Base-by-base conservation (phyloP, 441 rosid species). In the Populus hybrid region DNA sequence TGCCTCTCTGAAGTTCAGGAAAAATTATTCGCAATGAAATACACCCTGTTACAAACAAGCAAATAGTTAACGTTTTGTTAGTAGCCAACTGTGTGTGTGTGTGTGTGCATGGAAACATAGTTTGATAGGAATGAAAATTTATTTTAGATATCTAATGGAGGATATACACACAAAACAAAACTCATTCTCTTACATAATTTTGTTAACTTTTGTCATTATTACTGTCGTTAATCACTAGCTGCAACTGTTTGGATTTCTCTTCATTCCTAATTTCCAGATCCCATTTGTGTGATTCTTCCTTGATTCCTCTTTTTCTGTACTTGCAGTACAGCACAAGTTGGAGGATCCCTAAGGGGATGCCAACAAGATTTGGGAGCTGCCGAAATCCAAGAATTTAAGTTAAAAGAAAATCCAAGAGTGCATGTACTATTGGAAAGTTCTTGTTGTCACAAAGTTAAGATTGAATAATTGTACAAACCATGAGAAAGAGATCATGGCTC, bases 321-420 rank as follows among this genome's bases (percentile, higher is more conserved):
- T 78, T 90, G 85, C 82, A 83, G 86, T 90, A 88, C 67, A 95
- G 24, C n/a, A 85, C 81, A 67, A 93, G 89, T 77, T 95, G 99
- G 34, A 93, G 83, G 73, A 92, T 54, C 64, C 96, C 92, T 68
- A 93, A 78, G 23, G 96, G 98, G 74, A 82, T 66, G 12, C 94
- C 97, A 54, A 89, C 84, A 80, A 92, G 78, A 85, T 89, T 93
- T 21, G 98, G 99, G 28, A 94, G 81, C 98, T 95, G 88, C 85
- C 68, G 78, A 65, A 57, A 50, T 34, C 0, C 20, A 36, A 73
- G 40, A 73, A 32, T 21, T 54, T n/a, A 34, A 72, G 61, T 73
- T 36, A 54, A 32, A 38, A 70, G 65, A 14, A 66, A 40, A 65
- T 7, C 63, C 20, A 63, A 28, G 20, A 79, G 28, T 24, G 14